phyloP scores from a whole-genome alignment of 2,329 filamentous ascomycete genomes.

The Aspergillus carbonarius region DNA sequence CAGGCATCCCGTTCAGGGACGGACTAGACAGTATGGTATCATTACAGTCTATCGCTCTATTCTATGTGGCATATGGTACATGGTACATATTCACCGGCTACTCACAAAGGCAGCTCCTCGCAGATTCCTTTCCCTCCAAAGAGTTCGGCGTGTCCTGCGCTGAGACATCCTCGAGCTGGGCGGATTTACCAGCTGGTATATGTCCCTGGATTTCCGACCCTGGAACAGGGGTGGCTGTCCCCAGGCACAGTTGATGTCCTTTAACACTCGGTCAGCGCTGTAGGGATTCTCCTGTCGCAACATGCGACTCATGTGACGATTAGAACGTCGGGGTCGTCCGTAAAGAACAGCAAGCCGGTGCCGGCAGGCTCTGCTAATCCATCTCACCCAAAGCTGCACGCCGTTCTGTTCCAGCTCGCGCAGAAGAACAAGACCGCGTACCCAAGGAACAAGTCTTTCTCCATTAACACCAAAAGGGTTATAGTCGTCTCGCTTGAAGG shows the following conservation, averaged over 20 bases:
- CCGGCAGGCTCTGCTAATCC: constrained; percentile 35
- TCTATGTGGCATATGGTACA: background rate
- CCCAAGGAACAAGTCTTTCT: constrained; percentile 37
- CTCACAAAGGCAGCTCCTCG: constrained; percentile 1
- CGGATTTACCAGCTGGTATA: constrained; percentile 19
- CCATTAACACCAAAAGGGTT: constrained; percentile 19
- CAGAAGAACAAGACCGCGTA: constrained; percentile 41
- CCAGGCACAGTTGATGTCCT: constrained; percentile 37
- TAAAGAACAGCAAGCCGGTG: constrained; percentile 40
- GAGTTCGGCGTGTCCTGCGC: constrained; percentile 4
- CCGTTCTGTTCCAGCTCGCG: constrained; percentile 38
- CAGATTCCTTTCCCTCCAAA: background rate
- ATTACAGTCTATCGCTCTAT: background rate
- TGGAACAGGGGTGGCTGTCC: constrained; percentile 31
- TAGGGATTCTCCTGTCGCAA: constrained; percentile 40
- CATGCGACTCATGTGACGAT: constrained; percentile 34
- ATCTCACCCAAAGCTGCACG: constrained; percentile 30
- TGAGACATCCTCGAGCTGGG: constrained; percentile 4
- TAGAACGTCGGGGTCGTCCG: constrained; percentile 30
- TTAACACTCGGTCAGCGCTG: constrained; percentile 28
- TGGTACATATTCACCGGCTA: background rate
- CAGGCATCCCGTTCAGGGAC: background rate
- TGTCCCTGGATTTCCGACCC: constrained; percentile 20
- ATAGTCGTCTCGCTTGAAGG: constrained; percentile 19
- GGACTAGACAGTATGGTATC: background rate